Evolutionary conservation across 305 asterid species (phyloP).

Genomic region (Fraxinus paxiana): DNA sequence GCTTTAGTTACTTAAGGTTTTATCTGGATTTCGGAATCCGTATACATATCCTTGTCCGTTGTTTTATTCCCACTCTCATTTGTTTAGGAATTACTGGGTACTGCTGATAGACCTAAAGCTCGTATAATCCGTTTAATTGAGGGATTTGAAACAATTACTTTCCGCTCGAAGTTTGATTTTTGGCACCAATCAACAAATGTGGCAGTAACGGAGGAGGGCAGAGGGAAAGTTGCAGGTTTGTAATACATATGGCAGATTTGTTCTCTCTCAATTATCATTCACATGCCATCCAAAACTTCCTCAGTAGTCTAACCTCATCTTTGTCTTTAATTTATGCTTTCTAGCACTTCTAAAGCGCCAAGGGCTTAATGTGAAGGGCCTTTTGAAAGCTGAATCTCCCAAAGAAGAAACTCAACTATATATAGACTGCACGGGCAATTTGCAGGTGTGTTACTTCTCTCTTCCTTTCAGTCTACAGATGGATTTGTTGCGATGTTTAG

Average conservation of each 20-base stretch:
- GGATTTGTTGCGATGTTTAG: conserved; percentile 3
- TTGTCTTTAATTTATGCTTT: conserved; percentile 22
- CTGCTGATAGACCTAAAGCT: conserved; percentile 55
- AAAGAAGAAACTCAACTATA: conserved; percentile 75
- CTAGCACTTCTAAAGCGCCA: conserved; percentile 91
- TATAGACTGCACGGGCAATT: conserved; percentile 91
- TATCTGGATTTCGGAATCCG: conserved; percentile 15
- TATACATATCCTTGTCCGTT: conserved; percentile 17
- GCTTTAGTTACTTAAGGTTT: conserved; percentile 25
- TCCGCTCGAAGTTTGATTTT: conserved; percentile 76
- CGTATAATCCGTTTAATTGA: conserved; percentile 70
- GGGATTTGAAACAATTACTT: conserved; percentile 84
- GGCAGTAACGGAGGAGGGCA: conserved; percentile 71
- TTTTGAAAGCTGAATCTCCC: conserved; percentile 75
- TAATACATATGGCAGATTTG: conserved; percentile 21
- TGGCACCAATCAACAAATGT: conserved; percentile 74
- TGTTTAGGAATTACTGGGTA: conserved; percentile 56
- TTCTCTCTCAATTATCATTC: conserved; percentile 14
- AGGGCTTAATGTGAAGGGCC: conserved; percentile 93
- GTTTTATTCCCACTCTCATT: conserved; percentile 23
- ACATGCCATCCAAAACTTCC: neutral
- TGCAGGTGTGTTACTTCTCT: conserved; percentile 57
- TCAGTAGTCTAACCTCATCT: conserved; percentile 14
- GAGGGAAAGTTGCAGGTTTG: conserved; percentile 97
- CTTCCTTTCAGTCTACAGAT: conserved; percentile 2